Evolutionary conservation across 2,329 filamentous ascomycete genomes (phyloP).

Genomic region (Penicillium sp.): DNA sequence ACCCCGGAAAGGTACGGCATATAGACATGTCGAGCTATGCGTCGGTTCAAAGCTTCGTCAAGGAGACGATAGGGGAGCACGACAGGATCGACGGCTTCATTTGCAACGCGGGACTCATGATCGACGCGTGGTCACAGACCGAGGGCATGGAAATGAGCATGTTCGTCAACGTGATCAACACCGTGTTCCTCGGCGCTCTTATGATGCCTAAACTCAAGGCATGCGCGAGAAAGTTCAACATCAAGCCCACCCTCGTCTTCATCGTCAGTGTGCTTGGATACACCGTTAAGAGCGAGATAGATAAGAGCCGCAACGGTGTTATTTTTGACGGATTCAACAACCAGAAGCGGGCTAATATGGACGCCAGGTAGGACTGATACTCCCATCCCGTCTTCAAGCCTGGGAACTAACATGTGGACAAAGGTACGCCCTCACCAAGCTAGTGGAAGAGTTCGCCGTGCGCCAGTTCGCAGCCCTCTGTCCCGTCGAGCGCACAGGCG

Average conservation of each 20-base stretch:
- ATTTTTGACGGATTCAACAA: background rate
- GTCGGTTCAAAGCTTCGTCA: background rate
- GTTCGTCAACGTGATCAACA: constrained; percentile 1
- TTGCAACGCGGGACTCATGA: background rate
- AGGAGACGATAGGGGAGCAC: background rate
- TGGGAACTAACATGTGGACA: background rate
- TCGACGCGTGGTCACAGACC: background rate
- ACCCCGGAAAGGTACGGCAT: background rate
- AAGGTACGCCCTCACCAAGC: background rate
- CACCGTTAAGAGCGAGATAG: background rate
- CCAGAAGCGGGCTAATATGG: background rate
- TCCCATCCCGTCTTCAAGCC: background rate
- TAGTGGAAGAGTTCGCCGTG: background rate
- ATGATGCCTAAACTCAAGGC: background rate
- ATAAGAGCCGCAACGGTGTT: background rate
- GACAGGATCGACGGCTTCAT: background rate
- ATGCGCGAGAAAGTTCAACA: background rate
- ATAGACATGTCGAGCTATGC: background rate
- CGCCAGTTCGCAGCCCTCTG: background rate
- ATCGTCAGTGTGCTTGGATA: background rate
- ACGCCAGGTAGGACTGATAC: background rate
- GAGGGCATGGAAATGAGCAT: background rate
- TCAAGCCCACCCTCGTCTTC: background rate
- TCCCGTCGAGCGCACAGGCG: background rate
- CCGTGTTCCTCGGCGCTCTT: background rate